phyloP scores from a whole-genome alignment of 257 asterid genomes.

The Euphrasia confusa region DNA sequence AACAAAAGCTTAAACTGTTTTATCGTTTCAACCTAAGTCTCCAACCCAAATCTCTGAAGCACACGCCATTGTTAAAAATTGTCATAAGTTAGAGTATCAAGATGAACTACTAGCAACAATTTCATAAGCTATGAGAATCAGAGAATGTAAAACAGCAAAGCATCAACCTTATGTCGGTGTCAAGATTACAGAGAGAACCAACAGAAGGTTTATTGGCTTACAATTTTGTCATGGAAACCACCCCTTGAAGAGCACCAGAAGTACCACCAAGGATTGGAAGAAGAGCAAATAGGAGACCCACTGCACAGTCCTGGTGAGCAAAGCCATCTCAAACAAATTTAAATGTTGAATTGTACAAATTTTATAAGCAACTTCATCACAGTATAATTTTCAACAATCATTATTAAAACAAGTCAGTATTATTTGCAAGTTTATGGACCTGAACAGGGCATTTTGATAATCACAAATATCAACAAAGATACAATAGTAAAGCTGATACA shows the following conservation, averaged over 20 bases:
- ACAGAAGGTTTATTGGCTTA: constrained; percentile 33
- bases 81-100: constrained; percentile 15
- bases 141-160: constrained; percentile 16
- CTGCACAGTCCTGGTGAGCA: constrained; percentile 73
- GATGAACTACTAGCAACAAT: constrained; percentile 2
- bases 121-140: constrained; percentile 4
- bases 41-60: constrained; percentile 20
- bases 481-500: constrained; percentile 23
- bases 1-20: constrained; percentile 10
- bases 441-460: constrained; percentile 11
- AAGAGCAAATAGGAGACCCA: constrained; percentile 80
- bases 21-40: neutral
- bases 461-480: constrained; percentile 15
- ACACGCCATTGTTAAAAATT: constrained; percentile 3
- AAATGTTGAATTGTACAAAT: constrained; percentile 15
- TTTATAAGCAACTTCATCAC: constrained; percentile 16
- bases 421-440: constrained; percentile 17
- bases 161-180: constrained; percentile 13
- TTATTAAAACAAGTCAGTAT: constrained; percentile 12
- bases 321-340: constrained; percentile 26
- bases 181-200: constrained; percentile 16
- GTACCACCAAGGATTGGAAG: constrained; percentile 89
- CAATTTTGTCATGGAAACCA: constrained; percentile 64
- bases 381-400: constrained; percentile 12
- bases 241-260: constrained; percentile 74